These are phyloP conservation scores for Cryptococcus amylolentus DNA, from an alignment of 1,284 basidiomycete species.

Conservation along the genomic window DNA sequence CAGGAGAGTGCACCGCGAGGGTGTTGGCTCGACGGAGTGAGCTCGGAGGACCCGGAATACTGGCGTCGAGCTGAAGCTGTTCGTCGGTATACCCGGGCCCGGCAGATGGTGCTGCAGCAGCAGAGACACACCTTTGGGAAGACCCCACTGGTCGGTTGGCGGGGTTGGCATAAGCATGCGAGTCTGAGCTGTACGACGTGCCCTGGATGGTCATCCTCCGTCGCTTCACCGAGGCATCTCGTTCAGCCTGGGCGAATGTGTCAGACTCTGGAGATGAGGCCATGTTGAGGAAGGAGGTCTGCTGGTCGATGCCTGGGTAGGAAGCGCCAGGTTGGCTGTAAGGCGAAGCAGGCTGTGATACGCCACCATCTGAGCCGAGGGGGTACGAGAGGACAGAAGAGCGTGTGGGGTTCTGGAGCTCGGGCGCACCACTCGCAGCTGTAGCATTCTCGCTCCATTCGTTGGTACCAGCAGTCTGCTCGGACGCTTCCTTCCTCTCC, in stretches of 20 bases:
- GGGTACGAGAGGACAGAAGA: slow-evolving; percentile 5
- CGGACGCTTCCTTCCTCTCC: not conserved
- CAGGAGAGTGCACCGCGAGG: not conserved
- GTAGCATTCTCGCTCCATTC: not conserved
- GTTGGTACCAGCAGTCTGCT: not conserved
- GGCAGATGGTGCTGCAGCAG: not conserved
- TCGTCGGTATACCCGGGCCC: not conserved
- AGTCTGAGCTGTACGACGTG: not conserved
- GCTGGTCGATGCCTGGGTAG: not conserved
- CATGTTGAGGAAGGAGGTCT: not conserved
- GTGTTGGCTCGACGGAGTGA: not conserved
- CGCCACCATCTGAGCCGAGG: slow-evolving; percentile 1
- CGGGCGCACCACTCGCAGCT: not conserved
- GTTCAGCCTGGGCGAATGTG: not conserved
- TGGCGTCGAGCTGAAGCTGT: not conserved
- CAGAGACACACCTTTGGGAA: not conserved
- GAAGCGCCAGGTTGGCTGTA: not conserved
- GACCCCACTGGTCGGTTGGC: not conserved
- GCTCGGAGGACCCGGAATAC: not conserved
- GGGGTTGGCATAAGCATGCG: not conserved
- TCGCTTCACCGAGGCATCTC: not conserved
- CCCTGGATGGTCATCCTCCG: not conserved
- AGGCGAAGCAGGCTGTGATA: not conserved
- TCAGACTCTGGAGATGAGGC: not conserved
- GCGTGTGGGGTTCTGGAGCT: not conserved